Percentiles rank a stretch among this genome's conserved stretches.
Evolutionary conservation across 2,329 filamentous ascomycete genomes (phyloP).

Genomic region (Hymenoscyphus occultus): DNA sequence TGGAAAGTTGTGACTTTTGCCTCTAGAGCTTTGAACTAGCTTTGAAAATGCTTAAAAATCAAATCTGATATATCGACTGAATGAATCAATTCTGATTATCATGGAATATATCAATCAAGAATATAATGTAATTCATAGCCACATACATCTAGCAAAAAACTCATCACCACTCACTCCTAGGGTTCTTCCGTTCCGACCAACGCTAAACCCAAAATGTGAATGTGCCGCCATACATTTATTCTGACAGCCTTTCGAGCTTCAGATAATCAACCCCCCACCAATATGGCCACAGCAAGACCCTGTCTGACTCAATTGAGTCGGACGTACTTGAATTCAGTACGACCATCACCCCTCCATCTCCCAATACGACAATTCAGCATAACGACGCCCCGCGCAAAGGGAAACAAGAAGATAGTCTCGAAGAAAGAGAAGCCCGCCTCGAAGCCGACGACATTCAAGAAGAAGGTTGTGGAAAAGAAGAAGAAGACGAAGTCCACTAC

Average conservation of each 20-base stretch:
- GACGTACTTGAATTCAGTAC: slow-evolving; percentile 24
- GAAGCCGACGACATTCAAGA: slow-evolving; percentile 32
- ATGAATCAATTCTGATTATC: background rate
- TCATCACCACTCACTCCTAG: background rate
- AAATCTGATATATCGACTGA: background rate
- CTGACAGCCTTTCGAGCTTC: background rate
- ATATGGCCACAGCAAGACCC: slow-evolving; percentile 33
- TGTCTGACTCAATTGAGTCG: slow-evolving; percentile 37
- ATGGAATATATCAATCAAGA: background rate
- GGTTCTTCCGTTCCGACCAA: slow-evolving; percentile 19
- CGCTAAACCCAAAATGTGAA: slow-evolving; percentile 16
- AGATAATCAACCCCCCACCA: slow-evolving; percentile 9
- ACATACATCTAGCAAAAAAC: background rate
- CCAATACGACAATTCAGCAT: slow-evolving; percentile 26
- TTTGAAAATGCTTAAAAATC: background rate
- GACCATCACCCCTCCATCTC: slow-evolving; percentile 15
- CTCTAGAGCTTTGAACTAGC: background rate
- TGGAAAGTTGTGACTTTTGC: background rate
- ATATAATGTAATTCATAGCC: background rate
- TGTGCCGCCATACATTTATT: slow-evolving; percentile 11
- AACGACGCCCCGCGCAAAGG: slow-evolving; percentile 21
- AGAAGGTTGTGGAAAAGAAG: slow-evolving; percentile 22
- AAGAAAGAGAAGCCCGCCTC: slow-evolving; percentile 24
- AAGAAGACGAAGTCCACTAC: slow-evolving; percentile 37
- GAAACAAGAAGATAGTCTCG: slow-evolving; percentile 23